A percentile compares a stretch with the other conserved stretches of the same genome.
Evolutionary conservation across 1,139 yeast species (phyloP).

Genomic region (Yamadazyma taylorii): DNA sequence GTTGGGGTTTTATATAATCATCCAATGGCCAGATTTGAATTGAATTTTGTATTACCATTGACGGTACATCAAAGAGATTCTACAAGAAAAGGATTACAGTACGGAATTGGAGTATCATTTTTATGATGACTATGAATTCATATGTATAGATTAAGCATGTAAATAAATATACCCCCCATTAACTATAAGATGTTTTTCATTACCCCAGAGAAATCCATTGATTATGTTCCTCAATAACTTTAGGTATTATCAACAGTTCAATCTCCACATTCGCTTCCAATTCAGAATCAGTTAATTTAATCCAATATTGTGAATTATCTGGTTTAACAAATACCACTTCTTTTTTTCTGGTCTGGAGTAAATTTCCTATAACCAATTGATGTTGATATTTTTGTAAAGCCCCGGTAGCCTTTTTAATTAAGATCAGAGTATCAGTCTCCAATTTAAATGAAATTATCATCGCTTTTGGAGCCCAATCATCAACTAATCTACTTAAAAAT

Average conservation of each 20-base stretch:
- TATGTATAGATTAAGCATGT: conserved; percentile 29
- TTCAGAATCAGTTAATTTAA: conserved; percentile 47
- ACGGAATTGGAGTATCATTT: conserved; percentile 88
- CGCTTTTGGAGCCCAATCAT: conserved; percentile 92
- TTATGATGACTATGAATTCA: no score
- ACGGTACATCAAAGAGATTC: conserved; percentile 64
- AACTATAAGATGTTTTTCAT: background rate
- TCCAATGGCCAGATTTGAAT: conserved; percentile 88
- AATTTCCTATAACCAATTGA: conserved; percentile 91
- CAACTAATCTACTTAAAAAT: conserved; percentile 82
- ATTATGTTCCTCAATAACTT: conserved; percentile 61
- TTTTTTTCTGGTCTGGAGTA: conserved; percentile 81
- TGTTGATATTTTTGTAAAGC: conserved; percentile 87
- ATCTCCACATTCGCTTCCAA: conserved; percentile 50
- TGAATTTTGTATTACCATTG: conserved; percentile 81
- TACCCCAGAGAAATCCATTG: conserved; percentile 49
- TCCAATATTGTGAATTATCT: conserved; percentile 50
- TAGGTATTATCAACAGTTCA: conserved; percentile 77
- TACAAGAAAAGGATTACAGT: conserved; percentile 82
- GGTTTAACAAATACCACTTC: conserved; percentile 85
- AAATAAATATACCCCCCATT: conserved; percentile 1
- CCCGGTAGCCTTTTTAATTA: conserved; percentile 70
- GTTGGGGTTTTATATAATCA: conserved; percentile 79
- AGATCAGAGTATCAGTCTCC: conserved; percentile 77
- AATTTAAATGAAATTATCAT: conserved; percentile 94